Base-by-base conservation (phyloP, 148 eudicot genomes). In the Oxyria digyna region DNA sequence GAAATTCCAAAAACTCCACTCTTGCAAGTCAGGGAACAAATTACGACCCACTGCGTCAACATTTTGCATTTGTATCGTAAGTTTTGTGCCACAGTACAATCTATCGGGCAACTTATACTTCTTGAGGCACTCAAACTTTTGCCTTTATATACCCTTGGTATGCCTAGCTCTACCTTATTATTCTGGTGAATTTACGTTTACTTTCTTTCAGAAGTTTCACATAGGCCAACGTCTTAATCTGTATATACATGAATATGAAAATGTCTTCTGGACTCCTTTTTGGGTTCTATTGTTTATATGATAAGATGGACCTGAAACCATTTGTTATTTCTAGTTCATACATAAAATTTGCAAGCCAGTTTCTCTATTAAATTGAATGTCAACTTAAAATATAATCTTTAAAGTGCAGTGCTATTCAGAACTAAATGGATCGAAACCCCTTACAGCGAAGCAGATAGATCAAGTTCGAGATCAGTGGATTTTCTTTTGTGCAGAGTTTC, bases 71-170 rank as follows among this genome's bases (percentile, higher is more conserved):
- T 97, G 1, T 93, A 93, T 78, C 89, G 98, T 38, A 93, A 93
- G 80, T 93, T 79, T 70, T 93, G 98, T 74, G 96, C 98, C 11
- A 90, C 97, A 41, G 90, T 82, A 23, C 83, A 96, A 64, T 82
- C 98, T 12, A 63, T 92, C 26, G 98, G 97, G 29, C 98, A 93
- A 75, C 98, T 93, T 80, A 93, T 93, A 78, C 90, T 93, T 57
- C 98, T 97, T 15, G 98, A 93, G 83, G 97, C 92, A 55, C 98
- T 93, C 74, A 93, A 93, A 72, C 78, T 90, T 69, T 81, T 93
- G 69, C 98, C 98, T 78, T 80, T 93, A 17, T 93, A 93, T 76
- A 82, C 97, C 3, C 92, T 90, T 48, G 98, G 98, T 93, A 89
- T 71, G 82, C 68, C 42, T 46, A 57, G 40, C 27, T 35, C 14